Percentiles rank a stretch among this genome's conserved stretches.
These are phyloP conservation scores for Cucumis sativus DNA, from an alignment of 306 rosid genomes.

Conservation along the genomic window DNA sequence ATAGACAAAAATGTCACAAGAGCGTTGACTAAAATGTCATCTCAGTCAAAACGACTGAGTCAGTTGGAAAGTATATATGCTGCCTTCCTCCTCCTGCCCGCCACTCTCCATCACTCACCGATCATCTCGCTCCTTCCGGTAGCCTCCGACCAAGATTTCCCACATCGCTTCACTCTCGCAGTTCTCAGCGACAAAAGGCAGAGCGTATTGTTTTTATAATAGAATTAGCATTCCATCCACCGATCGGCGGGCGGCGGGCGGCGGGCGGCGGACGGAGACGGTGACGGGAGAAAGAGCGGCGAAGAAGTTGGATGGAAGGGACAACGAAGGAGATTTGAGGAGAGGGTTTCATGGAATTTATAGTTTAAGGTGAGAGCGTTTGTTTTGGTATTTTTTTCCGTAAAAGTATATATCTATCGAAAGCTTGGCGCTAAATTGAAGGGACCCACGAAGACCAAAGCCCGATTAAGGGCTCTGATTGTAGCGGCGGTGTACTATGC, in stretches of 20 bases:
- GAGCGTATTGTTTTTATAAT: background rate
- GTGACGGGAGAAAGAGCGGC: background rate
- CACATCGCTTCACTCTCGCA: background rate
- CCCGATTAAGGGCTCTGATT: constrained; percentile 31
- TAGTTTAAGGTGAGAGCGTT: constrained; percentile 1
- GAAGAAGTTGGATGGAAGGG: background rate
- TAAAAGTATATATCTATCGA: background rate
- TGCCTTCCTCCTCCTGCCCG: background rate
- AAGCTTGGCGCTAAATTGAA: background rate
- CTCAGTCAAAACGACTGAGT: background rate
- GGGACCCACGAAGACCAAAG: constrained; percentile 10
- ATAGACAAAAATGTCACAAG: background rate
- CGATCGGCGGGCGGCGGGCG: background rate
- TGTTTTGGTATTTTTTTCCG: background rate
- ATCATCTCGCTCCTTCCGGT: background rate
- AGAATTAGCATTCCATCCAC: background rate
- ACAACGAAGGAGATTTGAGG: background rate
- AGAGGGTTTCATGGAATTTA: background rate
- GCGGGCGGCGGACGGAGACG: background rate
- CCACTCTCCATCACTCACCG: background rate
- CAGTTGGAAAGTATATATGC: background rate
- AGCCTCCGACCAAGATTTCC: background rate
- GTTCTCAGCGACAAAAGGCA: background rate
- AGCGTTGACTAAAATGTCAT: no score
- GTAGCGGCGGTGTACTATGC: constrained; percentile 4